phyloP scores from a whole-genome alignment of 495 filamentous ascomycete genomes.

The Penicillium taxi region DNA sequence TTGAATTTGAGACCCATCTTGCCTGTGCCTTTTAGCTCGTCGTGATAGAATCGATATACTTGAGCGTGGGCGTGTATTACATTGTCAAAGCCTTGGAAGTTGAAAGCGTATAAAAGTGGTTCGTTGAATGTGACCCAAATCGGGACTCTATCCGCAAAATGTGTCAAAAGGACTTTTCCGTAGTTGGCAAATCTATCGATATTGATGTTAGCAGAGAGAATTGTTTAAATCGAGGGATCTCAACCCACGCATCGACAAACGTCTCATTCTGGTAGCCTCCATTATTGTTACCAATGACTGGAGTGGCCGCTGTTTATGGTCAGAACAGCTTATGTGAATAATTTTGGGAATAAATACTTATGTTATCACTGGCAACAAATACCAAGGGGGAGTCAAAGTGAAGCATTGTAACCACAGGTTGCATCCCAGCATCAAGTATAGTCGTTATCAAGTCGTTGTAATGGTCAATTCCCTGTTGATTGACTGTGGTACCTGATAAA shows the following conservation, averaged over 20 bases:
- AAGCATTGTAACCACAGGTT: conserved; percentile 35
- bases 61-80: conserved; percentile 33
- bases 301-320: conserved; percentile 6
- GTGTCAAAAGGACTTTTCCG: conserved; percentile 32
- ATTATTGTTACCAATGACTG: conserved; percentile 25
- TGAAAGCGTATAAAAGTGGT: conserved; percentile 26
- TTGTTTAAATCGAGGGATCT: neutral
- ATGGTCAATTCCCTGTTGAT: conserved; percentile 35
- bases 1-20: conserved; percentile 35
- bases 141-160: conserved; percentile 36
- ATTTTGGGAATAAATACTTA: conserved; percentile 5
- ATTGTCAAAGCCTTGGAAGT: conserved; percentile 25
- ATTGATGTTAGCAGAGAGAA: neutral
- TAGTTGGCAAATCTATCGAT: conserved; percentile 26
- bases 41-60: conserved; percentile 36
- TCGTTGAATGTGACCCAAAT: conserved; percentile 44
- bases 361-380: conserved; percentile 19
- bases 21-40: conserved; percentile 31
- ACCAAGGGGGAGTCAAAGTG: conserved; percentile 35
- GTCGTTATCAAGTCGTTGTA: conserved; percentile 41
- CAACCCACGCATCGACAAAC: conserved; percentile 23
- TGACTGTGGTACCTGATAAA: conserved; percentile 34
- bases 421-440: conserved; percentile 33
- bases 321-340: neutral
- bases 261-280: conserved; percentile 29